Evolutionary conservation across 371 early-diverging fungal genomes (phyloP).

Genomic region (Mucor lusitanicus): DNA sequence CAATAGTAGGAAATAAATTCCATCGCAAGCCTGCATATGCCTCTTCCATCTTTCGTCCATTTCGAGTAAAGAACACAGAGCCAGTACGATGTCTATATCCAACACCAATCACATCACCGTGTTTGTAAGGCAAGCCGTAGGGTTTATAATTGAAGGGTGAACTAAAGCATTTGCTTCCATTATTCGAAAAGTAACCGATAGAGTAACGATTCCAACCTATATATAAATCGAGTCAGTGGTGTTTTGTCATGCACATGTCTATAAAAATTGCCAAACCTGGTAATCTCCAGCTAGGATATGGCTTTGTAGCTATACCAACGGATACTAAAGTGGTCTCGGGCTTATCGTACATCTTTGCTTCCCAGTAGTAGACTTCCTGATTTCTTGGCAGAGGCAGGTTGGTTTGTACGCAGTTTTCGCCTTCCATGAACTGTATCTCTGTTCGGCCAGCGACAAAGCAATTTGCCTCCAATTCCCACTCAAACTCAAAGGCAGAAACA

Average conservation of each 20-base stretch:
- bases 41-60: constrained; percentile 66
- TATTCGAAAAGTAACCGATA: constrained; percentile 70
- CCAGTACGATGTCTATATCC: constrained; percentile 80
- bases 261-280: constrained; percentile 52
- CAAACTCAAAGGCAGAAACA: constrained; percentile 85
- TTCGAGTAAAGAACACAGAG: constrained; percentile 76
- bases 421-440: constrained; percentile 72
- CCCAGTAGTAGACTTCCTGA: constrained; percentile 79
- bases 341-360: constrained; percentile 74
- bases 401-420: constrained; percentile 79
- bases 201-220: constrained; percentile 74
- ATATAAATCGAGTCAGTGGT: neutral
- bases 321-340: constrained; percentile 60
- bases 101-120: constrained; percentile 79
- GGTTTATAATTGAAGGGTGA: constrained; percentile 64
- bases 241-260: neutral
- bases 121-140: constrained; percentile 62
- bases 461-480: constrained; percentile 65
- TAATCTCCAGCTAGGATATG: constrained; percentile 67
- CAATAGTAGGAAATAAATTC: constrained; percentile 66
- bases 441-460: constrained; percentile 77
- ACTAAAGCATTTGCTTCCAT: constrained; percentile 65
- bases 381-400: constrained; percentile 79
- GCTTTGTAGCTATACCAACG: constrained; percentile 71
- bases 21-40: constrained; percentile 57